Evolutionary conservation across 2,329 filamentous ascomycete species (phyloP).

Genomic region (Fusarium haematococcum): DNA sequence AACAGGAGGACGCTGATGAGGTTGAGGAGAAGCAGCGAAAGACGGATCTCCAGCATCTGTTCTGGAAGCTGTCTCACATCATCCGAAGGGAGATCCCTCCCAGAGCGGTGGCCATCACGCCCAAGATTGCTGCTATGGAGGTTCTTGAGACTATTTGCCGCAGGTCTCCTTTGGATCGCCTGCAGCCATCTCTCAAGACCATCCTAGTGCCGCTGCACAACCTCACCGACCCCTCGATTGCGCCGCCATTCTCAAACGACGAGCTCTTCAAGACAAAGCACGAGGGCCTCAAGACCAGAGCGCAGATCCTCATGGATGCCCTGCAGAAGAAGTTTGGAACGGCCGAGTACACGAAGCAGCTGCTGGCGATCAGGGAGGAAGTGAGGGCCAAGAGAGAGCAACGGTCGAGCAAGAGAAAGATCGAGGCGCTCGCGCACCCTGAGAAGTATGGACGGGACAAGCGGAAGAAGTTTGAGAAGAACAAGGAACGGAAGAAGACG

Average conservation of each 20-base stretch:
- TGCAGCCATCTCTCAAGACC: slow-evolving; percentile 72
- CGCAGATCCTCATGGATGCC: slow-evolving; percentile 82
- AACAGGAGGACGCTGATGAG: slow-evolving; percentile 59
- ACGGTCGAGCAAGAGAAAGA: slow-evolving; percentile 85
- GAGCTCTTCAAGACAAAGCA: slow-evolving; percentile 76
- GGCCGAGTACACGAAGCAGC: slow-evolving; percentile 78
- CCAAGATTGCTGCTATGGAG: slow-evolving; percentile 81
- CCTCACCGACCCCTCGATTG: slow-evolving; percentile 83
- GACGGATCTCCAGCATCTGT: slow-evolving; percentile 75
- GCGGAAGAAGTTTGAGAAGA: slow-evolving; percentile 84
- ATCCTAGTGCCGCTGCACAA: slow-evolving; percentile 77
- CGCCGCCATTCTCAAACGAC: slow-evolving; percentile 77
- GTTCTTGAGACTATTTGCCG: slow-evolving; percentile 78
- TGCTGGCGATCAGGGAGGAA: slow-evolving; percentile 78
- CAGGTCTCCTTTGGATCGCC: slow-evolving; percentile 67
- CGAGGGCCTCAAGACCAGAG: slow-evolving; percentile 76
- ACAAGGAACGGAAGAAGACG: slow-evolving; percentile 85
- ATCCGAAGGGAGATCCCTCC: slow-evolving; percentile 80
- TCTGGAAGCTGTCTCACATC: slow-evolving; percentile 81
- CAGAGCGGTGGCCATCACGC: slow-evolving; percentile 72
- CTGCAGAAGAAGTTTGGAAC: slow-evolving; percentile 89
- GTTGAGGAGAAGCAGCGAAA: slow-evolving; percentile 55
- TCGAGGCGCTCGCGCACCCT: slow-evolving; percentile 86
- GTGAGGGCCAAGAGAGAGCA: slow-evolving; percentile 79
- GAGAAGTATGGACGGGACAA: slow-evolving; percentile 84